Percentiles rank a stretch among this genome's conserved stretches.
phyloP scores from a whole-genome alignment of 164 flowering plant species.

The Magnolia changhungtana region DNA sequence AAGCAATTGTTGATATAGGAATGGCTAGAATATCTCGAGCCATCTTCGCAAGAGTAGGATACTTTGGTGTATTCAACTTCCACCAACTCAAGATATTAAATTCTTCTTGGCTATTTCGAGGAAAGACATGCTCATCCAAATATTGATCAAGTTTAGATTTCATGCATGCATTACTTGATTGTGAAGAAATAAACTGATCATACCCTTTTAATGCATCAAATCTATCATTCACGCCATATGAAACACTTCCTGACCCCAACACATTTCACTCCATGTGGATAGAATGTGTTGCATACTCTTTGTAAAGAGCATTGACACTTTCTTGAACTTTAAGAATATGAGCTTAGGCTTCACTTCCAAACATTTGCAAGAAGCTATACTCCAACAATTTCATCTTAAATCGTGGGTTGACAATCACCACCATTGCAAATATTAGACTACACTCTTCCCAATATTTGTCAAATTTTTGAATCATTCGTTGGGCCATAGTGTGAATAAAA shows the following conservation, averaged over 20 bases:
- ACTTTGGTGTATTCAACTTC: not conserved
- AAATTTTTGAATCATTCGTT: not conserved
- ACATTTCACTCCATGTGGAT: too few relatives aligned
- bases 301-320: too few relatives aligned
- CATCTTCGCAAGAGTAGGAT: not conserved
- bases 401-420: too few relatives aligned
- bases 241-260: not conserved
- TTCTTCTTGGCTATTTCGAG: not conserved
- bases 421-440: too few relatives aligned
- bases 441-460: too few relatives aligned
- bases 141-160: not conserved
- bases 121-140: not conserved
- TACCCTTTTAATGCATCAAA: not conserved
- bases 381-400: too few relatives aligned
- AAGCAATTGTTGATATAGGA: constrained; percentile 7
- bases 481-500: not conserved
- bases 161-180: not conserved
- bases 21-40: constrained; percentile 4
- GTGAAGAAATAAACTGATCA: not conserved
- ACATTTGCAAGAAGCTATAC: too few relatives aligned
- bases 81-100: not conserved
- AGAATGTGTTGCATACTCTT: too few relatives aligned
- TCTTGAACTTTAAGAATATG: not conserved
- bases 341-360: too few relatives aligned
- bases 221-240: not conserved